phyloP scores from a whole-genome alignment of 352 stramenopile genomes.

The Pythium periplocum region DNA sequence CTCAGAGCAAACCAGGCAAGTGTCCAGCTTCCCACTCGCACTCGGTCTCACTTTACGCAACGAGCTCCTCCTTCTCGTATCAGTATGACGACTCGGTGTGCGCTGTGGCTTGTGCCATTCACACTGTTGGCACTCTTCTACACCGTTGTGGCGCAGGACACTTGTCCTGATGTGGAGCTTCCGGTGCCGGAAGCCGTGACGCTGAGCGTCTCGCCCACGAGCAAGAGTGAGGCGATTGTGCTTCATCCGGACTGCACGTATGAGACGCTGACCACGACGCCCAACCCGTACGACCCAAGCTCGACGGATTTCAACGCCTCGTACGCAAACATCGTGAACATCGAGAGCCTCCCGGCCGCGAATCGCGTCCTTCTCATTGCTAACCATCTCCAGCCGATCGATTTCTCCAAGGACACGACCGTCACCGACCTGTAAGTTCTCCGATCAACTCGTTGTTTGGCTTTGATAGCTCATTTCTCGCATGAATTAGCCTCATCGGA shows the following conservation, averaged over 20 bases:
- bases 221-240: conserved; percentile 17
- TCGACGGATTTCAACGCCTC: conserved; percentile 4
- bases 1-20: too few relatives aligned
- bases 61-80: too few relatives aligned
- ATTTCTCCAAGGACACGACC: conserved; percentile 12
- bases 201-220: conserved; percentile 16
- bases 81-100: too few relatives aligned
- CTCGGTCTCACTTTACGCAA: too few relatives aligned
- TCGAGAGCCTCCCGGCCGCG: conserved; percentile 9
- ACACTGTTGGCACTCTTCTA: too few relatives aligned
- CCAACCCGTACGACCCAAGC: not conserved
- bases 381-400: not conserved
- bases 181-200: conserved; percentile 10
- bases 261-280: not conserved
- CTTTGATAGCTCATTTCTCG: not conserved
- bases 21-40: too few relatives aligned
- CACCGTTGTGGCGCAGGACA: too few relatives aligned
- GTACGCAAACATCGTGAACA: conserved; percentile 2
- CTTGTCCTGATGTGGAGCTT: not conserved
- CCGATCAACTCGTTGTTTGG: not conserved
- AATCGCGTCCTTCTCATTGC: not conserved
- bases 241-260: conserved; percentile 16
- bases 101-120: too few relatives aligned
- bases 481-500: conserved; percentile 9
- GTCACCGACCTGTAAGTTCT: conserved; percentile 12